A percentile compares a stretch with the other conserved stretches of the same genome.
Conservation (phyloP, 805 yeast species). For the Jamesozyma rosinii region DNA sequence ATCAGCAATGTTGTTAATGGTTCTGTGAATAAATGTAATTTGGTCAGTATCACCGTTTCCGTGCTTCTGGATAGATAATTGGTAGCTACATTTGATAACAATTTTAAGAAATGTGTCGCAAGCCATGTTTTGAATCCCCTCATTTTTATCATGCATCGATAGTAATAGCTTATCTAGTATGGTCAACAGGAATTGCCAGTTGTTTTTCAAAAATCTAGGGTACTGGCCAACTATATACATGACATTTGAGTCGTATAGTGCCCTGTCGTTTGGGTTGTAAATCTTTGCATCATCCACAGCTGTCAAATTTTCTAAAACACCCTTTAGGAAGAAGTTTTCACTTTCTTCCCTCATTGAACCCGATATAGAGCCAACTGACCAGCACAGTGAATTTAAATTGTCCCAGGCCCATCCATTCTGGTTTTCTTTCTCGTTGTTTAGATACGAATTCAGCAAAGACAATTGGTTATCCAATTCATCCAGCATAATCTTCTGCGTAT, state of each 20-base stretch:
- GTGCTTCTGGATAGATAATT: conserved; percentile 72
- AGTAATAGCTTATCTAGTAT: conserved; percentile 90
- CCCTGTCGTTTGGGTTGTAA: conserved; percentile 83
- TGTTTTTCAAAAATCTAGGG: conserved; percentile 91
- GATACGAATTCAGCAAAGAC: not conserved
- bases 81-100: conserved; percentile 85
- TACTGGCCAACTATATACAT: conserved; percentile 99
- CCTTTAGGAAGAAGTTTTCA: conserved; percentile 78
- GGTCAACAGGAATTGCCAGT: conserved; percentile 90
- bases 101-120: conserved; percentile 96
- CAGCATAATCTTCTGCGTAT: conserved; percentile 85
- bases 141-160: conserved; percentile 97
- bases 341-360: conserved; percentile 97
- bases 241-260: conserved; percentile 93
- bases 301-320: conserved; percentile 79
- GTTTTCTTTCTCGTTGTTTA: not conserved
- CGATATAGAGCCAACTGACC: conserved; percentile 98
- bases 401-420: conserved; percentile 88
- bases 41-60: conserved; percentile 41
- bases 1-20: conserved; percentile 64
- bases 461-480: conserved; percentile 80
- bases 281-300: conserved; percentile 84
- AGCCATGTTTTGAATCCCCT: conserved; percentile 99
- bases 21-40: conserved; percentile 61
- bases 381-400: conserved; percentile 87